These are phyloP conservation scores for Auricularia heimuer DNA, from an alignment of 768 basidiomycete genomes.

Conservation along the genomic window DNA sequence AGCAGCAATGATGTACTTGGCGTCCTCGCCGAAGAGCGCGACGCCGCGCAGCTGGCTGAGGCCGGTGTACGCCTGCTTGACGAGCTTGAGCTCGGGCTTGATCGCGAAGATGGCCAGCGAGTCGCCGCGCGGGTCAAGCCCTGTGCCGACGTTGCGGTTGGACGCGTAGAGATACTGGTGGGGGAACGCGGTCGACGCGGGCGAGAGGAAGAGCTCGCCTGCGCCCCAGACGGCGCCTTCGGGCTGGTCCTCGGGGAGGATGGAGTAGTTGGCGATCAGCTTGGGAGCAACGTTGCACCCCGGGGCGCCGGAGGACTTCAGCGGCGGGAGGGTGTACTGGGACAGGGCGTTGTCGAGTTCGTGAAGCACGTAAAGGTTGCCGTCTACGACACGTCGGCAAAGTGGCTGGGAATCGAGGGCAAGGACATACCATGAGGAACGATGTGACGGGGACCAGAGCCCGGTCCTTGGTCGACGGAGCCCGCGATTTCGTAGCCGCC, in stretches of 20 bases:
- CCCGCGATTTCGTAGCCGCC: slow-evolving; percentile 38
- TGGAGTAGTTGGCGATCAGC: slow-evolving; percentile 13
- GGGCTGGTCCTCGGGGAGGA: slow-evolving; percentile 30
- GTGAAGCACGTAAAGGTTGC: slow-evolving; percentile 43
- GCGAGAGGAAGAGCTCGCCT: slow-evolving; percentile 54
- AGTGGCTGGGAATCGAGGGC: not conserved
- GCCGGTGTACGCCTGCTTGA: slow-evolving; percentile 52
- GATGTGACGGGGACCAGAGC: slow-evolving; percentile 65
- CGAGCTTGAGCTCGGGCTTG: slow-evolving; percentile 28
- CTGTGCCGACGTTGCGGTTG: slow-evolving; percentile 48
- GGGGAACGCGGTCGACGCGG: slow-evolving; percentile 35
- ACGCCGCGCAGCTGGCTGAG: slow-evolving; percentile 57
- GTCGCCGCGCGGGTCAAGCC: slow-evolving; percentile 45
- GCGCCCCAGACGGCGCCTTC: slow-evolving; percentile 35
- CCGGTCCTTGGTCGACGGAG: slow-evolving; percentile 37
- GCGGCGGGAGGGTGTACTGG: slow-evolving; percentile 42
- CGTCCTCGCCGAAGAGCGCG: slow-evolving; percentile 43
- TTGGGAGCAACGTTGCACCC: not conserved
- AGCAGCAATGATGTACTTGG: slow-evolving; percentile 46
- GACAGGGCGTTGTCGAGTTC: slow-evolving; percentile 49
- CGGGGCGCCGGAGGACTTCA: slow-evolving; percentile 26
- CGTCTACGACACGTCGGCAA: slow-evolving; percentile 23
- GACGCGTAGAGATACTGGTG: slow-evolving; percentile 53
- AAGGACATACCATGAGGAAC: slow-evolving; percentile 45
- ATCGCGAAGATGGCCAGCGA: slow-evolving; percentile 49